Evolutionary conservation across 768 basidiomycete genomes (phyloP), one percentile per base, ranked within the genome.

Genomic region (Pisolithus tinctorius): DNA sequence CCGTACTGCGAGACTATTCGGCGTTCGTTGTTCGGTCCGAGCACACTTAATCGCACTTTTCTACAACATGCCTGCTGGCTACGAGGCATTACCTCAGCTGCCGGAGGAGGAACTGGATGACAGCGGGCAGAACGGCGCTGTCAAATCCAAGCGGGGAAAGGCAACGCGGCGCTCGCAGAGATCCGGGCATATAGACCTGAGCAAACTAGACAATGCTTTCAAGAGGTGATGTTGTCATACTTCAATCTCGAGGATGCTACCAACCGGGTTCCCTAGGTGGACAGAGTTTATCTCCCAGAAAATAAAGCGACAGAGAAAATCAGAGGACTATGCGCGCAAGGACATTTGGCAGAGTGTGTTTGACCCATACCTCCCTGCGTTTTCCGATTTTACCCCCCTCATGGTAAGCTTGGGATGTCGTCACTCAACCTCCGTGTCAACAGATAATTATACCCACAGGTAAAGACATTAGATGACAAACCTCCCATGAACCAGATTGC

Each of bases 281-380:
- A 92, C 89, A 11, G 82, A 87, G 59, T 86, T 84, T 49, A 91
- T 93, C 58, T 84, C 89, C 1, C 84, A 89, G 69, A 88, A 86
- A 67, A 81, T 93, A 47, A 87, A 85, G 58, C 79, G 85, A 51
- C 88, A 86, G 70, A 86, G 83, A 74, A 88, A 84, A 58, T 73
- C 74, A 14, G 75, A 80, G 38, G 80, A 80, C 51, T 75, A 82
- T 61, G 77, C 80, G 39, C 78, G 77, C 62, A 84, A 76, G 71
- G 80, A 82, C 63, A 91, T 92, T 61, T 85, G 81, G 78, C 80
- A 82, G 53, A 89, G 84, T 60, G 85, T 87, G 11, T 89, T 91
- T 56, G 88, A 88, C 49, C 88, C 86, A 38, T 72, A 76, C 44
- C 60, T 81, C 8, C 56, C 65, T 6, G 69, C 13, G 60, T 69